phyloP scores from a whole-genome alignment of 371 early-diverging fungal genomes.

The Mucor saturninus region DNA sequence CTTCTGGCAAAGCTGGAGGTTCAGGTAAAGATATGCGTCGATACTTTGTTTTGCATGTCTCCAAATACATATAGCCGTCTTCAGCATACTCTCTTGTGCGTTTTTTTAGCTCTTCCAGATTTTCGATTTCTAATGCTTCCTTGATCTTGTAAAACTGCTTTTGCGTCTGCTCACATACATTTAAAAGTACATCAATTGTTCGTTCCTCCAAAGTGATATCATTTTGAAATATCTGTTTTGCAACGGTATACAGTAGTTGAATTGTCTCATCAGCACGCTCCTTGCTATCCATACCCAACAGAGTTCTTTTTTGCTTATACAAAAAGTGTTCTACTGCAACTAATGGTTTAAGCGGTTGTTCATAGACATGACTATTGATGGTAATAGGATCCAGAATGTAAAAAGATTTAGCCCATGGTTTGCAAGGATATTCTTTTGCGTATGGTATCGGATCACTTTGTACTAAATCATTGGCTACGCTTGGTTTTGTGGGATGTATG shows the following conservation, averaged over 20 bases:
- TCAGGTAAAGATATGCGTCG: slow-evolving; percentile 10
- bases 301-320: slow-evolving; percentile 21
- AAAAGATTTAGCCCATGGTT: slow-evolving; percentile 19
- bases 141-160: slow-evolving; percentile 19
- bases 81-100: slow-evolving; percentile 14
- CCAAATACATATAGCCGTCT: slow-evolving; percentile 11
- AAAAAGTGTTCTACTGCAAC: slow-evolving; percentile 22
- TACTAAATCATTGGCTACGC: slow-evolving; percentile 21
- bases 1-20: slow-evolving; percentile 10
- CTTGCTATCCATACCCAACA: slow-evolving; percentile 21
- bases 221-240: slow-evolving; percentile 19
- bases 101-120: slow-evolving; percentile 16
- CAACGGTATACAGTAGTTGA: slow-evolving; percentile 15
- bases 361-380: slow-evolving; percentile 18
- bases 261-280: slow-evolving; percentile 20
- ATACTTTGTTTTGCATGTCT: slow-evolving; percentile 10
- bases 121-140: slow-evolving; percentile 12
- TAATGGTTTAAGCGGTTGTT: slow-evolving; percentile 23
- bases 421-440: slow-evolving; percentile 21
- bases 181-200: slow-evolving; percentile 18
- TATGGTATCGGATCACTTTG: slow-evolving; percentile 20
- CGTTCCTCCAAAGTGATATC: slow-evolving; percentile 22
- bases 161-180: slow-evolving; percentile 20
- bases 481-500: slow-evolving; percentile 22
- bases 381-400: slow-evolving; percentile 57